A percentile compares a stretch with the other conserved stretches of the same genome.
Evolutionary conservation across 2,329 filamentous ascomycete species (phyloP).

Genomic region (Neospermospora avenae): DNA sequence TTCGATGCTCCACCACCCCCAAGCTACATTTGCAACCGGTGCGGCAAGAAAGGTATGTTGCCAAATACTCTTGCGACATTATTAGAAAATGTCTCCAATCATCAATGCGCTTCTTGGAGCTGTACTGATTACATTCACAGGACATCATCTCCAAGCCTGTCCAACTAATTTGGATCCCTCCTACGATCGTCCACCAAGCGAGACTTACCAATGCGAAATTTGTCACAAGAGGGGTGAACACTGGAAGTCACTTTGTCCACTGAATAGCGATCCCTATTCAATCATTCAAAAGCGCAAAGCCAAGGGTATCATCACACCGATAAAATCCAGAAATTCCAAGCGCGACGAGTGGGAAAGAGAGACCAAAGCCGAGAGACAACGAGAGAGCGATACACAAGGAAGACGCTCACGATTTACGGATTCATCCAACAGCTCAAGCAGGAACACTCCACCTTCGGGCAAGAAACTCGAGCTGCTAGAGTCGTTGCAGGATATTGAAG

Average conservation of each 20-base stretch:
- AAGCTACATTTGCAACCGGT: slow-evolving; percentile 31
- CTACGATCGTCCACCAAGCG: slow-evolving; percentile 35
- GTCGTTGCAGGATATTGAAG: neutral
- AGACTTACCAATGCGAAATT: slow-evolving; percentile 36
- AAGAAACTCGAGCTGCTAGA: neutral
- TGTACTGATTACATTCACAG: slow-evolving; percentile 28
- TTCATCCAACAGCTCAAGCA: neutral
- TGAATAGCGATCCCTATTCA: slow-evolving; percentile 34
- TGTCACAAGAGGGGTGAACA: slow-evolving; percentile 38
- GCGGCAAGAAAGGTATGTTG: slow-evolving; percentile 24
- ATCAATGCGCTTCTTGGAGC: neutral
- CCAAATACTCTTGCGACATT: neutral
- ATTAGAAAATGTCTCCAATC: neutral
- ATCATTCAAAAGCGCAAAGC: slow-evolving; percentile 36
- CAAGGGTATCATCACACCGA: slow-evolving; percentile 9
- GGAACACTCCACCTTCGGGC: neutral
- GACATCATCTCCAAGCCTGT: slow-evolving; percentile 40
- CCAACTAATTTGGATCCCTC: slow-evolving; percentile 43
- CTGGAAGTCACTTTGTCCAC: slow-evolving; percentile 38
- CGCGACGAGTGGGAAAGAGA: neutral
- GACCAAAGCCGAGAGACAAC: neutral
- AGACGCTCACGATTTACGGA: neutral
- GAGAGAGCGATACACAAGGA: neutral
- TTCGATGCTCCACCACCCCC: slow-evolving; percentile 17
- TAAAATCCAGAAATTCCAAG: neutral